These are phyloP conservation scores for Suillus variegatus DNA, from an alignment of 768 basidiomycete genomes.

Conservation along the genomic window DNA sequence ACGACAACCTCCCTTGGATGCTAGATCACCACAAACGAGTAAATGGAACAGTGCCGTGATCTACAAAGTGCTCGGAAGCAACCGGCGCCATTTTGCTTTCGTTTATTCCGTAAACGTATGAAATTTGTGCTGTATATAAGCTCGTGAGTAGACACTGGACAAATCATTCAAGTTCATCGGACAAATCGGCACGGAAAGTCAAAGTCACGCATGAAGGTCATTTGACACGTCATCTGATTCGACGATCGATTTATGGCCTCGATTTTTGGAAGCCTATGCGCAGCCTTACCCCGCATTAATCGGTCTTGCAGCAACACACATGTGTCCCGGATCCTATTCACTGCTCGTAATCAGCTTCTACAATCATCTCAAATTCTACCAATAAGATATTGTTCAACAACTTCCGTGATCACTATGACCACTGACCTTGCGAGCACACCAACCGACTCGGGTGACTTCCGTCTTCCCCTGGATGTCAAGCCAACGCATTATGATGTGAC, in stretches of 20 bases:
- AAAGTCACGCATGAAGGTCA: too few species aligned
- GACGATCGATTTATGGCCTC: conserved; percentile 14
- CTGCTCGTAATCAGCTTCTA: conserved; percentile 1
- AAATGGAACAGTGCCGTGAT: too few species aligned
- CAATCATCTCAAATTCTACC: conserved; percentile 1
- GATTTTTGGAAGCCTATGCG: conserved; percentile 12
- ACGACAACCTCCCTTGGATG: too few species aligned
- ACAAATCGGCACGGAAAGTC: too few species aligned
- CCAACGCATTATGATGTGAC: conserved; percentile 80
- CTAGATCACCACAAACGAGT: too few species aligned
- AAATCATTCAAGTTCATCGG: too few species aligned
- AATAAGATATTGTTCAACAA: conserved; percentile 12
- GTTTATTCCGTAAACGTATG: too few species aligned
- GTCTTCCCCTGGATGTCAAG: conserved; percentile 66
- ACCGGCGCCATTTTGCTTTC: too few species aligned
- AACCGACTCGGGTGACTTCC: conserved; percentile 25
- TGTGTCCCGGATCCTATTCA: neutral
- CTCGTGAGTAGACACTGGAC: too few species aligned
- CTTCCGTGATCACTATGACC: conserved; percentile 16
- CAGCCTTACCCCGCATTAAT: conserved; percentile 3
- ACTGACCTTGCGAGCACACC: conserved; percentile 4
- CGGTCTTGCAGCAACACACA: neutral
- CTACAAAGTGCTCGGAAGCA: too few species aligned
- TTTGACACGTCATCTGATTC: neutral
- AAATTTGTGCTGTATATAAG: too few species aligned